Conservation (phyloP, 2,329 filamentous ascomycete genomes). For the Ophiocordyceps unilateralis region DNA sequence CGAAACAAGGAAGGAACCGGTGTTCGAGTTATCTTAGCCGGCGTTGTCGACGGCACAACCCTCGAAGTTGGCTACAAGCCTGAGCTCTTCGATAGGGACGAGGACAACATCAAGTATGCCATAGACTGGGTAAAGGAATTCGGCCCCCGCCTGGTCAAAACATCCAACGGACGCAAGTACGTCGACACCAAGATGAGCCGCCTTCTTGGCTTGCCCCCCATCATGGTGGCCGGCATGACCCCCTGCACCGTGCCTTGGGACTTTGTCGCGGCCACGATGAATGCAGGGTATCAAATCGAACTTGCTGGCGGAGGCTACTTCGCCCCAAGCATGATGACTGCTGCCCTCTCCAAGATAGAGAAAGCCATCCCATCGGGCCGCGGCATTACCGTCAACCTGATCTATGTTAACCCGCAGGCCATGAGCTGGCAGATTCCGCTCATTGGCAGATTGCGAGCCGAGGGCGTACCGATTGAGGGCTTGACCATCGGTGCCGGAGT, state of each 20-base stretch:
- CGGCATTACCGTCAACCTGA: slow-evolving; percentile 78
- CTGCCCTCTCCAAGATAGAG: slow-evolving; percentile 71
- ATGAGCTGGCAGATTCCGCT: slow-evolving; percentile 90
- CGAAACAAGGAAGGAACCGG: slow-evolving; percentile 98
- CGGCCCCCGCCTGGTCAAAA: slow-evolving; percentile 81
- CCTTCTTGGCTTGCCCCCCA: slow-evolving; percentile 64
- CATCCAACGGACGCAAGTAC: slow-evolving; percentile 72
- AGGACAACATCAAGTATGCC: slow-evolving; percentile 85
- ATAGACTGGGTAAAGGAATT: slow-evolving; percentile 97
- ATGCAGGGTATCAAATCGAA: slow-evolving; percentile 87
- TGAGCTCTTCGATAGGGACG: slow-evolving; percentile 91
- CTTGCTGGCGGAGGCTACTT: slow-evolving; percentile 83
- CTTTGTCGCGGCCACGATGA: slow-evolving; percentile 84
- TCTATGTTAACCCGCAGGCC: slow-evolving; percentile 76
- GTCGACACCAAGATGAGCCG: slow-evolving; percentile 96
- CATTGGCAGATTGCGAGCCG: slow-evolving; percentile 59
- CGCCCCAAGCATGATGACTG: slow-evolving; percentile 64
- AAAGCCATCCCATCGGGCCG: slow-evolving; percentile 67
- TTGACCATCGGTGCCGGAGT: slow-evolving; percentile 87
- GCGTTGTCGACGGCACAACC: slow-evolving; percentile 80
- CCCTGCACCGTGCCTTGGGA: slow-evolving; percentile 80
- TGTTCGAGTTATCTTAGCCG: slow-evolving; percentile 88
- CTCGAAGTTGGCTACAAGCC: slow-evolving; percentile 93
- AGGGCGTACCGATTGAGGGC: slow-evolving; percentile 82
- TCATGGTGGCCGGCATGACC: slow-evolving; percentile 91